phyloP scores from a whole-genome alignment of 495 filamentous ascomycete species.

The Aspergillus panamensis region DNA sequence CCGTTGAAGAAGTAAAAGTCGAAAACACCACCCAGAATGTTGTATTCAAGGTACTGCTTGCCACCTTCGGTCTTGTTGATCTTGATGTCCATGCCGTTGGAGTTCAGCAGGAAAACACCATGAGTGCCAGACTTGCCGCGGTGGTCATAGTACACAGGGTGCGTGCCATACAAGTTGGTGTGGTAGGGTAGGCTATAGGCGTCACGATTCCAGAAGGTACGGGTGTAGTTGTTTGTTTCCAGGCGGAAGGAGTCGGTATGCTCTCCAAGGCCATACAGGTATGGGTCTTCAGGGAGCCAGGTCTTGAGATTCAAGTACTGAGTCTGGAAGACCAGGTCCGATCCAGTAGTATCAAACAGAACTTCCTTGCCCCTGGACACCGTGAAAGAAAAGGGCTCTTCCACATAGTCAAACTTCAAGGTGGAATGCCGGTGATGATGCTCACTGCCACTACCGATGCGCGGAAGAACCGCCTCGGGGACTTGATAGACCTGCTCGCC shows the following conservation, averaged over 20 bases:
- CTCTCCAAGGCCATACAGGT: conserved; percentile 79
- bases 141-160: conserved; percentile 84
- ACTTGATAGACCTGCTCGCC: conserved; percentile 76
- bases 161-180: conserved; percentile 78
- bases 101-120: conserved; percentile 79
- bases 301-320: conserved; percentile 75
- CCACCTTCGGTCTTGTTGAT: conserved; percentile 61
- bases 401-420: conserved; percentile 62
- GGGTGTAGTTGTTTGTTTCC: conserved; percentile 68
- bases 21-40: conserved; percentile 73
- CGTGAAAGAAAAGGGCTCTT: conserved; percentile 72
- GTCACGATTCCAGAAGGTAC: conserved; percentile 80
- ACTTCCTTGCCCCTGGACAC: conserved; percentile 63
- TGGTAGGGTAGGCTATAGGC: conserved; percentile 61
- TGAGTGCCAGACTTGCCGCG: conserved; percentile 64
- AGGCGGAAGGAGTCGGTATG: conserved; percentile 71
- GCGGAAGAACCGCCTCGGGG: conserved; percentile 65
- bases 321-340: conserved; percentile 69
- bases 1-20: conserved; percentile 85
- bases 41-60: conserved; percentile 80
- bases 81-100: conserved; percentile 85
- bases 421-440: conserved; percentile 26
- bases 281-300: conserved; percentile 59
- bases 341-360: conserved; percentile 74
- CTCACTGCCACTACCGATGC: conserved; percentile 40